Evolutionary conservation across 495 filamentous ascomycete species (phyloP).

Genomic region (Neurospora tetrasperma): DNA sequence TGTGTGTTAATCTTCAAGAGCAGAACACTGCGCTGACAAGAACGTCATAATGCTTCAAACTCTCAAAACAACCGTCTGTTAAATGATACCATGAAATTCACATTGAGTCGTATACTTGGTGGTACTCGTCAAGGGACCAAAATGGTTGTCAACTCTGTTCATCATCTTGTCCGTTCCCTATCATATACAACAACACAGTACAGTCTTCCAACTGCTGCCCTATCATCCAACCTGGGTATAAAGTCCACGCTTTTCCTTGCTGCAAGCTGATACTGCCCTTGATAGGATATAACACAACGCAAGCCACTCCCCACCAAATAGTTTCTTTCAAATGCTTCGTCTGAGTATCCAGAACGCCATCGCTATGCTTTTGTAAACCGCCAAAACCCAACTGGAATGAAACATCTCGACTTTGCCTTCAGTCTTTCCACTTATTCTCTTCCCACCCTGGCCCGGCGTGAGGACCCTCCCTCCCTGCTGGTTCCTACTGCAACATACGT

Average conservation of each 20-base stretch:
- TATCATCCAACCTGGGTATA: background rate
- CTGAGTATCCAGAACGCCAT: constrained; percentile 15
- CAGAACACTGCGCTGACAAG: background rate
- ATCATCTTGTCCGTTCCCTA: background rate
- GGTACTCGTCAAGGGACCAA: too few relatives aligned
- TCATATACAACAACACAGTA: background rate
- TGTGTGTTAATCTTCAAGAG: background rate
- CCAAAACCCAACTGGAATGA: background rate
- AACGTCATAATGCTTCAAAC: background rate
- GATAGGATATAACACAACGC: background rate
- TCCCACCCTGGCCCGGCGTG: background rate
- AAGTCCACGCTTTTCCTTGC: background rate
- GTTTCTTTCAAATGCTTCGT: background rate
- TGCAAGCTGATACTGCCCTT: background rate
- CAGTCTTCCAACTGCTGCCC: background rate
- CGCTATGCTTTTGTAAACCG: constrained; percentile 16
- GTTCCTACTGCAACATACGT: background rate
- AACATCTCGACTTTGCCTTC: background rate
- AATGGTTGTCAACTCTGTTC: background rate
- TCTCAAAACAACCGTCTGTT: background rate
- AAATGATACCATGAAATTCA: background rate
- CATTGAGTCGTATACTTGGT: too few relatives aligned
- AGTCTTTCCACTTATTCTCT: background rate
- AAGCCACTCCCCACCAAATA: background rate
- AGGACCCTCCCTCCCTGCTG: background rate